Evolutionary conservation across 805 yeast genomes (phyloP).

Genomic region (Nakazawaea pomicola): DNA sequence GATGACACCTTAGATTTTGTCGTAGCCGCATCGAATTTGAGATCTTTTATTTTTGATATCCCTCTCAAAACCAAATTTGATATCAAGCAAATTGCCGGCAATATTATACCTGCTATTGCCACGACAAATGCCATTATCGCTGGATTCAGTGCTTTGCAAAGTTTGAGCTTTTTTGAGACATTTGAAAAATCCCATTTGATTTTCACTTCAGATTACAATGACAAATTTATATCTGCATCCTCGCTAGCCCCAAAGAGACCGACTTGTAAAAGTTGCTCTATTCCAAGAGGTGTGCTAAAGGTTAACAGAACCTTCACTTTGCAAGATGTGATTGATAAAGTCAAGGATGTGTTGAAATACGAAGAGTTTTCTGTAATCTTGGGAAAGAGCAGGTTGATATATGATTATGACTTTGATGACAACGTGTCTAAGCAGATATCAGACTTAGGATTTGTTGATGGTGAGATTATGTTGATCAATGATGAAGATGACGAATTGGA

Average conservation of each 20-base stretch:
- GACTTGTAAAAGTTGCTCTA: conserved; percentile 63
- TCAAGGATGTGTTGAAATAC: conserved; percentile 49
- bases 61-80: conserved; percentile 75
- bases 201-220: conserved; percentile 47
- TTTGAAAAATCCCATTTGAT: conserved; percentile 37
- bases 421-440: conserved; percentile 44
- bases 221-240: conserved; percentile 64
- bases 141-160: conserved; percentile 76
- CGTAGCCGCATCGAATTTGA: conserved; percentile 74
- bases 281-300: conserved; percentile 46
- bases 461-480: conserved; percentile 62
- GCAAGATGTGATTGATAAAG: conserved; percentile 42
- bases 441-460: conserved; percentile 51
- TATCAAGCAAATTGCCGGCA: conserved; percentile 93
- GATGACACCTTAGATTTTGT: conserved; percentile 87
- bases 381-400: conserved; percentile 57
- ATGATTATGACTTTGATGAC: conserved; percentile 88
- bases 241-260: conserved; percentile 57
- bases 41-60: conserved; percentile 68
- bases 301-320: conserved; percentile 36
- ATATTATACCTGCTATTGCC: conserved; percentile 97
- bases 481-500: conserved; percentile 75
- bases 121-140: conserved; percentile 96
- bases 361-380: conserved; percentile 56
- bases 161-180: conserved; percentile 46